Evolutionary conservation across 2,329 filamentous ascomycete species (phyloP).

Genomic region (Tolypocladium inflatum): DNA sequence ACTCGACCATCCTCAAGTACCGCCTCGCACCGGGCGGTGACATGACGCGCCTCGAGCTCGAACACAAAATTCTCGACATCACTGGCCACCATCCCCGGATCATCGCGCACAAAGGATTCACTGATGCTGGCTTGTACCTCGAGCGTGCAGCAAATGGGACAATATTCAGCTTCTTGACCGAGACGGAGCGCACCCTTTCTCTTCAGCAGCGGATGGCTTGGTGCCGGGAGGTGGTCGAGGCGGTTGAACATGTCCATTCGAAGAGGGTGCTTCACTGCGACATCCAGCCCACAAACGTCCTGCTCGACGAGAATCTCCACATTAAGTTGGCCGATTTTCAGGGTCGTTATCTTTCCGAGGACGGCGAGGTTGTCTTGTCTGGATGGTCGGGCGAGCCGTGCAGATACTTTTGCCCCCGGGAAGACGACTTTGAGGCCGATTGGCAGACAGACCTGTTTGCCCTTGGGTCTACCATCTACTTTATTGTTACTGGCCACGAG

Average conservation of each 20-base stretch:
- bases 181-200: neutral
- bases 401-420: slow-evolving; percentile 7
- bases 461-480: slow-evolving; percentile 10
- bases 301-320: slow-evolving; percentile 8
- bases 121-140: slow-evolving; percentile 7
- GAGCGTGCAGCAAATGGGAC: slow-evolving; percentile 9
- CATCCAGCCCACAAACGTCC: slow-evolving; percentile 7
- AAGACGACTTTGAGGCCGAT: slow-evolving; percentile 3
- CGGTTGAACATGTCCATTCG: slow-evolving; percentile 2
- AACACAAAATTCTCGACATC: slow-evolving; percentile 6
- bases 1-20: slow-evolving; percentile 12
- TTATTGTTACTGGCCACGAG: slow-evolving; percentile 8
- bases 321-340: slow-evolving; percentile 10
- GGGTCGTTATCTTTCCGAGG: slow-evolving; percentile 5
- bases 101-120: slow-evolving; percentile 5
- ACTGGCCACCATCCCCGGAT: slow-evolving; percentile 7
- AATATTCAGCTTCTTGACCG: slow-evolving; percentile 4
- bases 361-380: slow-evolving; percentile 3
- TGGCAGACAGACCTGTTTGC: slow-evolving; percentile 12
- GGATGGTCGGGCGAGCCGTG: neutral
- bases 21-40: slow-evolving; percentile 7
- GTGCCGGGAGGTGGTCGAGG: slow-evolving; percentile 2
- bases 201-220: slow-evolving; percentile 2
- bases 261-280: slow-evolving; percentile 8
- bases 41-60: slow-evolving; percentile 6